A percentile compares a stretch with the other conserved stretches of the same genome.
Evolutionary conservation across 768 basidiomycete species (phyloP).

Genomic region (Leccinum rimulosum): DNA sequence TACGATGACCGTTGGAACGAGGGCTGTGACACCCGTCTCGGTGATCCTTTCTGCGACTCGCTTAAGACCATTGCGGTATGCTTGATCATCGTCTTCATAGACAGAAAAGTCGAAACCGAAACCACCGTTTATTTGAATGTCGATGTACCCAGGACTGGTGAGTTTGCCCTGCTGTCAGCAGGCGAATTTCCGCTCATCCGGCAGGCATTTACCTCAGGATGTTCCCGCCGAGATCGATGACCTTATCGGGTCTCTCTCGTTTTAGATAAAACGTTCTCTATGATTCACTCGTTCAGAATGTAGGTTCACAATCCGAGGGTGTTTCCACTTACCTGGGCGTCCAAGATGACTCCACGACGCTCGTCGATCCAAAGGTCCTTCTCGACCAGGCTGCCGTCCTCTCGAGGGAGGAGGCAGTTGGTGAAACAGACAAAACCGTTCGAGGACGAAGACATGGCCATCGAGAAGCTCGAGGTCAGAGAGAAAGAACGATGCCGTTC

Average conservation of each 20-base stretch:
- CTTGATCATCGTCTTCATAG: slow-evolving; percentile 66
- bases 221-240: slow-evolving; percentile 71
- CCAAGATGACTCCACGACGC: slow-evolving; percentile 66
- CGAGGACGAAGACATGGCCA: slow-evolving; percentile 20
- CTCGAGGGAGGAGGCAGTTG: slow-evolving; percentile 76
- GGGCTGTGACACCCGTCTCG: slow-evolving; percentile 84
- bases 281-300: slow-evolving; percentile 4
- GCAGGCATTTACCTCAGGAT: slow-evolving; percentile 57
- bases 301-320: neutral
- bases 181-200: neutral
- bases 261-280: slow-evolving; percentile 68
- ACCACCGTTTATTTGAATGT: slow-evolving; percentile 88
- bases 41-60: slow-evolving; percentile 72
- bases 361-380: slow-evolving; percentile 85
- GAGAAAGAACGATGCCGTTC: slow-evolving; percentile 3
- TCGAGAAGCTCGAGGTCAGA: slow-evolving; percentile 9
- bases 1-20: slow-evolving; percentile 73
- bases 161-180: slow-evolving; percentile 9
- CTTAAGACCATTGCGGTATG: slow-evolving; percentile 66
- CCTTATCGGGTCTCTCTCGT: slow-evolving; percentile 56
- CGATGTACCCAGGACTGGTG: slow-evolving; percentile 77
- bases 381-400: slow-evolving; percentile 73
- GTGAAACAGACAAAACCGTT: slow-evolving; percentile 85
- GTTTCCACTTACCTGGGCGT: slow-evolving; percentile 56
- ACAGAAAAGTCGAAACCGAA: slow-evolving; percentile 88